Base-by-base conservation (phyloP, 176 grass and related monocot genomes). In the Oryza australiensis region DNA sequence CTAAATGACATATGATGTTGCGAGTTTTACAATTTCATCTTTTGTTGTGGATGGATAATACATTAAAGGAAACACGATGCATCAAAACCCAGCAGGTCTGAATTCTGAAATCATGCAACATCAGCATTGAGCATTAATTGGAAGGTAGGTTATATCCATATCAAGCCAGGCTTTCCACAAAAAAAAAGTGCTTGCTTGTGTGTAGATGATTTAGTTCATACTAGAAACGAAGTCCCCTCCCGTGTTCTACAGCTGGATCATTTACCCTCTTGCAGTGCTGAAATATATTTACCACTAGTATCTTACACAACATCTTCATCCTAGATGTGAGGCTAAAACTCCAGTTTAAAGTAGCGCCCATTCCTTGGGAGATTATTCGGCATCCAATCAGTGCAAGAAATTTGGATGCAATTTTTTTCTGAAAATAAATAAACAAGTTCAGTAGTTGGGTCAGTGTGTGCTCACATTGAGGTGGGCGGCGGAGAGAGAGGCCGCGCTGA, bases 401-500 rank as follows among this genome's bases (percentile, higher is more conserved):
- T 16, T 48, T 48, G 3, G 45, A 48, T 48, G 14, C 4, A 15
- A 13, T 48, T 53, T 53, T 53, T 7, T 7, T 53, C 18, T 8
- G 18, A 22, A 22, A 8, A n/a, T n/a, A 4, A 53, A 53, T 40
- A 32, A 10, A 7, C 33, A 35, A 49, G 16, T 55, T 55, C 1
- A 15, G 5, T 4, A 20, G 48, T 37, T 37, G 16, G 16, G 16
- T 16, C 5, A 49, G 46, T 55, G 13, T 55, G 73, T 42, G 37
- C 86, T 91, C 60, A 91, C 86, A 68, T 92, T 28, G 26, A 82
- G 28, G 24, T 78, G 78, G 2, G 82, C 90, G 3, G 86, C 78
- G 5, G 83, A 64, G 29, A 92, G 86, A 29, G 86, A 92, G 5
- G 82, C 23, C 14, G 86, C 86, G 73, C 81, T 86, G 62, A 84